phyloP scores from a whole-genome alignment of 495 filamentous ascomycete genomes.

The Geoglossum glabrum region DNA sequence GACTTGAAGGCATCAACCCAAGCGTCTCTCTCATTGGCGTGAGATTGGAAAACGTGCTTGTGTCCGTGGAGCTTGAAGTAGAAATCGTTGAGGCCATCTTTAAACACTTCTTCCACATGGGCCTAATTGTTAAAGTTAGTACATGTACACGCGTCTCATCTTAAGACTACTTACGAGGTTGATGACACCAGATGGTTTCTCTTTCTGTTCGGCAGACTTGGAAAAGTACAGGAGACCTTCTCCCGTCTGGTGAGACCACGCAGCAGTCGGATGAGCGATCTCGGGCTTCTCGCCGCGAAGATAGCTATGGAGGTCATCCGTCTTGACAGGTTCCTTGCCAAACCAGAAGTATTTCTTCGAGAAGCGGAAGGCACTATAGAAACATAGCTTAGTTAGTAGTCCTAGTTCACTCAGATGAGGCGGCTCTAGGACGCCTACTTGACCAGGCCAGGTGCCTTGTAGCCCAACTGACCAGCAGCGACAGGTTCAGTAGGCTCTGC shows the following conservation, averaged over 20 bases:
- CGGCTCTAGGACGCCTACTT: conserved; percentile 49
- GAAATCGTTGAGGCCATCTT: conserved; percentile 61
- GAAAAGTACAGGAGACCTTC: conserved; percentile 87
- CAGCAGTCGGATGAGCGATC: conserved; percentile 54
- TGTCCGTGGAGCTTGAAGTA: conserved; percentile 62
- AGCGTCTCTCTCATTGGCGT: conserved; percentile 62
- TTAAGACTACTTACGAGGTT: conserved; percentile 46
- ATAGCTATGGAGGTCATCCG: conserved; percentile 52
- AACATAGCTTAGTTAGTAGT: background rate
- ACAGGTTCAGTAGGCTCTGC: background rate
- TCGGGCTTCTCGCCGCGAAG: conserved; percentile 76
- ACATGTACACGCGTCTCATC: background rate
- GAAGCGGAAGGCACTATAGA: conserved; percentile 37
- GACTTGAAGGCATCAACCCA: conserved; percentile 65
- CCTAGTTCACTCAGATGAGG: conserved; percentile 1
- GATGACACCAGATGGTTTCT: conserved; percentile 57
- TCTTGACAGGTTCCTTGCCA: conserved; percentile 56
- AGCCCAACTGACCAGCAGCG: conserved; percentile 11
- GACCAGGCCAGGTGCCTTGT: conserved; percentile 77
- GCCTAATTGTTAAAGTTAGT: conserved; percentile 28
- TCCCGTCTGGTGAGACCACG: conserved; percentile 82
- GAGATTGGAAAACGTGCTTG: conserved; percentile 78
- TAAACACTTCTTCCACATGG: conserved; percentile 60
- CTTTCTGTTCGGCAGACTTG: conserved; percentile 71
- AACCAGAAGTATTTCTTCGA: conserved; percentile 87